Evolutionary conservation across 805 yeast genomes (phyloP).

Genomic region (Candida sanyiensis): DNA sequence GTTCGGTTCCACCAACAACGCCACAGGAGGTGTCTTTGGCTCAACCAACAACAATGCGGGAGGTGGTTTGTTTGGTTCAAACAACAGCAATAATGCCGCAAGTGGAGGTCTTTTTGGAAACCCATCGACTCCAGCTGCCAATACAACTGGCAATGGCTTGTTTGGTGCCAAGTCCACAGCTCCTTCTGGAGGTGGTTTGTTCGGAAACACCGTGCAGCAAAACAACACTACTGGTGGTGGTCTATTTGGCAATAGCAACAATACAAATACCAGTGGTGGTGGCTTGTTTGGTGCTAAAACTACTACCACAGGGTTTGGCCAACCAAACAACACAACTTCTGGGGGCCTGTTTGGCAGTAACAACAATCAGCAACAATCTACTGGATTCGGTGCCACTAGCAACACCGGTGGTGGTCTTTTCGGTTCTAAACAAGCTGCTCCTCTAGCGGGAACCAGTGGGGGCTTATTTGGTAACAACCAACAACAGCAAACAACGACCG

Average conservation of each 20-base stretch:
- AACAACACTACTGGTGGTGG: constrained; percentile 23
- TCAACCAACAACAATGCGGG: constrained; percentile 19
- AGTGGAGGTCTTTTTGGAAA: constrained; percentile 38
- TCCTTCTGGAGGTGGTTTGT: constrained; percentile 23
- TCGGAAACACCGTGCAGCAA: constrained; percentile 19
- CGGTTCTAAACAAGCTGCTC: constrained; percentile 33
- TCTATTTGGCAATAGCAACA: constrained; percentile 30
- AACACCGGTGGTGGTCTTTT: constrained; percentile 35
- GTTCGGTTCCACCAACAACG: constrained; percentile 24
- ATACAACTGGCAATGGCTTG: constrained; percentile 25
- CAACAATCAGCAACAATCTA: constrained; percentile 27
- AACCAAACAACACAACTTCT: constrained; percentile 13
- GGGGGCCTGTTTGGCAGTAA: constrained; percentile 33
- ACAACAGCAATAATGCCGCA: constrained; percentile 18
- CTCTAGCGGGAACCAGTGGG: constrained; percentile 10
- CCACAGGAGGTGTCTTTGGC: constrained; percentile 21
- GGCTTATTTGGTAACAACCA: constrained; percentile 23
- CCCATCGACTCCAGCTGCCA: constrained; percentile 23
- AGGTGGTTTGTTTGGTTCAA: constrained; percentile 39
- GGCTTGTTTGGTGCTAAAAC: constrained; percentile 34
- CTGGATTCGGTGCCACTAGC: constrained; percentile 31
- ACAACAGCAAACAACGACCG: constrained; percentile 9
- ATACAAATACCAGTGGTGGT: constrained; percentile 25
- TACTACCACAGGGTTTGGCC: constrained; percentile 28
- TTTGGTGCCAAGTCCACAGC: constrained; percentile 20